These are phyloP conservation scores for Hygrophoropsis aurantiaca DNA, from an alignment of 768 basidiomycete species.

Conservation along the genomic window DNA sequence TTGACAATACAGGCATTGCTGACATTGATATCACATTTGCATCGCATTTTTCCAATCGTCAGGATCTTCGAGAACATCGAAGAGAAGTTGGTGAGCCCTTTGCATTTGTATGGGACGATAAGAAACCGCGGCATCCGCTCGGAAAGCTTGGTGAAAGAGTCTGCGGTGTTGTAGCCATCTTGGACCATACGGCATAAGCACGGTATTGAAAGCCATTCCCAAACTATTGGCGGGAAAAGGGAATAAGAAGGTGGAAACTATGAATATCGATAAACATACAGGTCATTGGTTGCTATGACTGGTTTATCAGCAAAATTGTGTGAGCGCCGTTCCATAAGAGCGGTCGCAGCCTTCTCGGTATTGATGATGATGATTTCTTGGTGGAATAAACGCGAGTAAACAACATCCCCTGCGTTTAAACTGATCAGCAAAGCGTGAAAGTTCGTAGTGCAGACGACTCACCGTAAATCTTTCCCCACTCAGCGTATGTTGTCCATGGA, in stretches of 20 bases:
- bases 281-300: slow-evolving; percentile 1
- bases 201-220: slow-evolving; percentile 8
- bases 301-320: slow-evolving; percentile 9
- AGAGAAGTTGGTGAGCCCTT: background rate
- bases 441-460: too few species aligned
- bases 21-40: too few species aligned
- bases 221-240: slow-evolving; percentile 5
- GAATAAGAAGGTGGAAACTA: background rate
- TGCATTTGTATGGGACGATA: slow-evolving; percentile 4
- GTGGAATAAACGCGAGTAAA: too few species aligned
- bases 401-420: too few species aligned
- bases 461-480: slow-evolving; percentile 8
- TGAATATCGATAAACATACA: slow-evolving; percentile 3
- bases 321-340: slow-evolving; percentile 10
- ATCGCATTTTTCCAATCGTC: slow-evolving; percentile 7
- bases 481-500: slow-evolving; percentile 12
- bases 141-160: slow-evolving; percentile 11
- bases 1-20: too few species aligned
- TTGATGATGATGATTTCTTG: too few species aligned
- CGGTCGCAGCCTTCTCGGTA: slow-evolving; percentile 9
- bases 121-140: slow-evolving; percentile 1
- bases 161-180: slow-evolving; percentile 14
- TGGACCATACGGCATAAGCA: slow-evolving; percentile 11
- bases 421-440: too few species aligned
- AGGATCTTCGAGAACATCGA: slow-evolving; percentile 1